Evolutionary conservation across 257 asterid genomes (phyloP), one percentile per base, ranked within the genome.

Genomic region (Cordia subcordata): DNA sequence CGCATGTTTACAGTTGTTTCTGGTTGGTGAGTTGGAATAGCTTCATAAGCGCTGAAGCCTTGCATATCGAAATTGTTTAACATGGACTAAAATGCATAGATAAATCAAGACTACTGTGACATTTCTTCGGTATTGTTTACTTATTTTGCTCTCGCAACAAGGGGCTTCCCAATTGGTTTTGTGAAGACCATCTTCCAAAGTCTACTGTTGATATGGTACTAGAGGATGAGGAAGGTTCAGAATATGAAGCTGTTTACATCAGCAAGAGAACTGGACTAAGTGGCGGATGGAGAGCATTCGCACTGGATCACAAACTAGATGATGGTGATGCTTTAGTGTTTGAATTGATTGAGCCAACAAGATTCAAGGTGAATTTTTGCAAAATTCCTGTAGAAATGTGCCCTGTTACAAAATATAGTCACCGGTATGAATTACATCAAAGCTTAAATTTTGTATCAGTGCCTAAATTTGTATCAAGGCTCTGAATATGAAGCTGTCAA

Each of bases 251-350:
- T 9, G 45, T 83, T 40, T 91, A 46, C 73, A 82, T 91, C 16
- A 57, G 94, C 82, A 72, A 77, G 77, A 82, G 91, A 81, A 46
- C 71, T 20, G 96, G 96, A 63, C 78, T 91, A 27, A 84, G 96
- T 57, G 98, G 98, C 39, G 95, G 98, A 60, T 88, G 98, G 98
- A 85, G 96, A 80, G 95, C 81, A n/a, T 85, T 91, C 62, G 90
- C 95, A 8, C 54, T 88, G 45, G 92, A 85, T 49, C 96, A 91
- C 66, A 88, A 91, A 61, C 68, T 91, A 68, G 96, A 85, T 63
- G 96, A 91, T 52, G 96, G 98, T 14, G 95, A 91, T 74, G 95
- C 96, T 58, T 54, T 82, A 49, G 84, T 87, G 58, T 85, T 87
- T 71, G 94, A 91, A 65, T 58, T 91, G 80, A 66, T 74, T 27